These are phyloP conservation scores for Acacia melanoxylon DNA, from an alignment of 306 rosid species.

Conservation along the genomic window DNA sequence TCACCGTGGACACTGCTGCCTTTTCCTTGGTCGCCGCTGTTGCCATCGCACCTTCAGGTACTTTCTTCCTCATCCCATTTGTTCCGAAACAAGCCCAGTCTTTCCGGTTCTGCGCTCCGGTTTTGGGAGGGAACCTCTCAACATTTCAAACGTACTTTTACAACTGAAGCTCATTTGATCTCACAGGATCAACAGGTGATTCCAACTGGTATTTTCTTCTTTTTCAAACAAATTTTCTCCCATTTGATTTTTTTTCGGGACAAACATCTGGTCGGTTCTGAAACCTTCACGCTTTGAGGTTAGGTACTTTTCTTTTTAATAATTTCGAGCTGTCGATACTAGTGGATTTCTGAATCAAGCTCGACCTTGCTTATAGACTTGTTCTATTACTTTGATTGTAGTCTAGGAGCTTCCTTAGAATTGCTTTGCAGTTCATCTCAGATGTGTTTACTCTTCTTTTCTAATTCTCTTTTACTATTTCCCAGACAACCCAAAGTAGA, in stretches of 20 bases:
- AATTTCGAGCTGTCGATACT: constrained; percentile 2
- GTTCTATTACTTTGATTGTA: neutral
- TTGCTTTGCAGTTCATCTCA: neutral
- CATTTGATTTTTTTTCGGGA: neutral
- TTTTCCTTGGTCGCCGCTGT: too few species aligned
- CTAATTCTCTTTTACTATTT: neutral
- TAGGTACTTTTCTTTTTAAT: neutral
- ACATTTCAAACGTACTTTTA: neutral
- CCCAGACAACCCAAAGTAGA: neutral
- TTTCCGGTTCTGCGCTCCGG: neutral
- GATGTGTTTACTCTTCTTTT: neutral
- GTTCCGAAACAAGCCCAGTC: too few species aligned
- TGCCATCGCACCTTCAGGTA: too few species aligned
- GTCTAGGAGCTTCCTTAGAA: neutral
- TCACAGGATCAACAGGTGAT: neutral
- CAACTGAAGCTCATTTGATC: constrained; percentile 14
- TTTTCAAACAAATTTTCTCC: too few species aligned
- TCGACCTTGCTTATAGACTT: constrained; percentile 12
- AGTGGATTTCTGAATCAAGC: neutral
- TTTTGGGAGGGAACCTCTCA: constrained; percentile 42
- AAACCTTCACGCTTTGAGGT: neutral
- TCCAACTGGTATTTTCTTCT: constrained; percentile 34
- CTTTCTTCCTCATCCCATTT: too few species aligned
- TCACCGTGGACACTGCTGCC: too few species aligned
- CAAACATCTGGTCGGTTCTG: neutral